Evolutionary conservation across 108 stramenopile species (phyloP), one percentile per base, ranked within the genome.

Genomic region (Skeletonema marinoi): DNA sequence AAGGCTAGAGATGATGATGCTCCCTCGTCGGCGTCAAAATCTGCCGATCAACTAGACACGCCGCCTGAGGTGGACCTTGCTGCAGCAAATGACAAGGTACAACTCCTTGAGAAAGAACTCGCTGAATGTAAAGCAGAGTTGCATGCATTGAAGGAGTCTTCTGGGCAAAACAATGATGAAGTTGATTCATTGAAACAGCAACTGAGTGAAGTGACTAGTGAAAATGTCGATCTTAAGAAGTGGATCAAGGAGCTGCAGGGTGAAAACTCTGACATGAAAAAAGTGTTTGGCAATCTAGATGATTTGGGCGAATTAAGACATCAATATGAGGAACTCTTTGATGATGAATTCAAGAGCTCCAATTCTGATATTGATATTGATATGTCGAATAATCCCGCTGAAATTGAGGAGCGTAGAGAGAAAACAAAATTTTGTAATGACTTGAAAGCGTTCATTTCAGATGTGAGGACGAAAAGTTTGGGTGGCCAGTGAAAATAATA

Each of bases 221-320:
- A n/a, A n/a, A n/a, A n/a, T n/a, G n/a, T 1, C 7, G 54, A 56
- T 56, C 54, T 56, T 7, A 56, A 56, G 2, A 56, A 56, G 19
- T 25, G 16, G 54, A 56, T 56, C 54, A 56, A 56, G 9, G 9
- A 56, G 54, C n/a, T 56, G 54, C 54, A 25, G 25, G 54, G 54
- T 56, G 54, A 56, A 56, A 56, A 56, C n/a, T 56, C 54, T 21
- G 54, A 56, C 25, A 56, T 56, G 54, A 56, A 25, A 6, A 56
- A 56, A 25, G 54, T 56, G 2, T 56, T 56, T 29, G 54, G 54
- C 21, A 56, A 9, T 56, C 54, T 56, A 9, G 54, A 56, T 56
- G 54, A 56, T 56, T 29, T 56, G 54, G 54, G 54, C 21, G 54
- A 29, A 25, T 56, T 56, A 9, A 21, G 54, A 25, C 19, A 56